Conservation (phyloP, 106 monocot genomes). For the Posidonia australis region DNA sequence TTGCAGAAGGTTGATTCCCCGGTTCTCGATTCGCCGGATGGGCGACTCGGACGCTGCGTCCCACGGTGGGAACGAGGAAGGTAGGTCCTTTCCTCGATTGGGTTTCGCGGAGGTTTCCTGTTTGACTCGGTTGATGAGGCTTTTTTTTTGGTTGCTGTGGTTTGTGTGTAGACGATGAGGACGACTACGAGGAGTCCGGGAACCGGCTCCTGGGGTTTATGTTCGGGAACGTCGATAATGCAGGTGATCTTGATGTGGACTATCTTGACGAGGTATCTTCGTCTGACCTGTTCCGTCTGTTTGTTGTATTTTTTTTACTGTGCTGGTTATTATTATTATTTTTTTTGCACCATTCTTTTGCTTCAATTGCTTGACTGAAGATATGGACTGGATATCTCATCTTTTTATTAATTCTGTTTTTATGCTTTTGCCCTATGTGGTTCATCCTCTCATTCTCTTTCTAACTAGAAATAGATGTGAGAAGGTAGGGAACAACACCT, state of each 20-base stretch:
- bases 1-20: too few relatives aligned
- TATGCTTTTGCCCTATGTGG: too few relatives aligned
- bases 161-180: slow-evolving; percentile 32
- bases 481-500: too few relatives aligned
- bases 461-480: too few relatives aligned
- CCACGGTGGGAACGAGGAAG: not conserved
- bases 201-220: slow-evolving; percentile 82
- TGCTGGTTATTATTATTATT: too few relatives aligned
- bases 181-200: slow-evolving; percentile 66
- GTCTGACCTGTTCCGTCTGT: too few relatives aligned
- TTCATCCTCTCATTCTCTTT: too few relatives aligned
- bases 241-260: slow-evolving; percentile 90
- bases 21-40: too few relatives aligned
- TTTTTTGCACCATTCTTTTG: too few relatives aligned
- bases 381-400: too few relatives aligned
- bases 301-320: not conserved
- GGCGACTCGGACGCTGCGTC: not conserved
- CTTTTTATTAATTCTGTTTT: too few relatives aligned
- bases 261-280: slow-evolving; percentile 98
- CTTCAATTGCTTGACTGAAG: too few relatives aligned
- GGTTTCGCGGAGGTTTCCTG: not conserved
- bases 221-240: slow-evolving; percentile 91
- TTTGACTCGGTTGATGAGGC: not conserved
- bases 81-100: not conserved
- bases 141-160: not conserved